These are phyloP conservation scores for Microsporum audouinii DNA, from an alignment of 2,329 filamentous ascomycete species.

Conservation along the genomic window DNA sequence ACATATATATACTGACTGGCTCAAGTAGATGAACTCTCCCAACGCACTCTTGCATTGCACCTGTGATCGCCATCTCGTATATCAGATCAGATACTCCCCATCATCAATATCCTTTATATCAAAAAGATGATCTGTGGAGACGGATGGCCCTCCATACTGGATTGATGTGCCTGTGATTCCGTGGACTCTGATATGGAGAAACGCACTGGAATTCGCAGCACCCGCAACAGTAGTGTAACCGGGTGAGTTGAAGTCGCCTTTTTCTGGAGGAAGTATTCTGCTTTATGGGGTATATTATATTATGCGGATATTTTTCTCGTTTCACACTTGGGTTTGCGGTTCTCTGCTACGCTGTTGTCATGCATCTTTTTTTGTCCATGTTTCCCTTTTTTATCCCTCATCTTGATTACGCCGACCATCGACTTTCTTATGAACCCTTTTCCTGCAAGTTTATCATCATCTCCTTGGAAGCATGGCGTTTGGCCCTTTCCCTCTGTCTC, in stretches of 20 bases:
- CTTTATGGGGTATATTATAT: background rate
- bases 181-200: background rate
- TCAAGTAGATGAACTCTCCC: background rate
- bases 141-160: background rate
- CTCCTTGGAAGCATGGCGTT: slow-evolving; percentile 3
- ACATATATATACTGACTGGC: background rate
- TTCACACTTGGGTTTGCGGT: background rate
- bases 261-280: background rate
- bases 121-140: background rate
- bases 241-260: background rate
- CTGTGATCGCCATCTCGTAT: background rate
- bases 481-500: background rate
- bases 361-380: background rate
- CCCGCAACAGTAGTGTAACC: background rate
- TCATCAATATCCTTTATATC: background rate
- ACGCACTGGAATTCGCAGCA: background rate
- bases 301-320: background rate
- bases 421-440: background rate
- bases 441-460: background rate
- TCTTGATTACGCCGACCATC: background rate
- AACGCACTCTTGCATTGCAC: background rate
- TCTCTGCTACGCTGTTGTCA: background rate
- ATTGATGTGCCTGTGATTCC: background rate
- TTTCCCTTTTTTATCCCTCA: background rate
- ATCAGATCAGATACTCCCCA: background rate